A percentile compares a stretch with the other conserved stretches of the same genome.
These are phyloP conservation scores for Apiotrichum laibachii DNA, from an alignment of 1,284 basidiomycete genomes.

Conservation along the genomic window DNA sequence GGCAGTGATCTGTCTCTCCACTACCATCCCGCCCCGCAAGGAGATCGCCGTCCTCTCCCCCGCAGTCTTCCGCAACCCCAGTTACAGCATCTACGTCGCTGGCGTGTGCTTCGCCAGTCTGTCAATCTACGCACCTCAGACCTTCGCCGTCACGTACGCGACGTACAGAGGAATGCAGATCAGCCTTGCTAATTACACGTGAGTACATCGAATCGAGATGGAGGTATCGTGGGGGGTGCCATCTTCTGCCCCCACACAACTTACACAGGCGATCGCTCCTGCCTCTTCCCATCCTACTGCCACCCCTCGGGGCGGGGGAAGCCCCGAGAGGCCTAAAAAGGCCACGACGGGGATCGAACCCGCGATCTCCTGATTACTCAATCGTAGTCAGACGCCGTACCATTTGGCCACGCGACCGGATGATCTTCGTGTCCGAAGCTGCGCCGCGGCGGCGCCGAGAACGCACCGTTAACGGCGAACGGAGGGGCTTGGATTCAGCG, in stretches of 20 bases:
- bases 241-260: no score
- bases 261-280: neutral
- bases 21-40: slow-evolving; percentile 35
- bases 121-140: slow-evolving; percentile 34
- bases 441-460: neutral
- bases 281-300: neutral
- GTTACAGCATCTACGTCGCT: slow-evolving; percentile 28
- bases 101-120: slow-evolving; percentile 27
- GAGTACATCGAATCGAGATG: neutral
- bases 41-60: slow-evolving; percentile 37
- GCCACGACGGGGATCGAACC: slow-evolving; percentile 7
- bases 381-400: slow-evolving; percentile 7
- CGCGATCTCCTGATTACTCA: slow-evolving; percentile 4
- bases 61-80: slow-evolving; percentile 29
- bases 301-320: no score
- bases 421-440: neutral
- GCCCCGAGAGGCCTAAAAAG: neutral
- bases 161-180: slow-evolving; percentile 26
- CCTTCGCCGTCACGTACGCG: slow-evolving; percentile 39
- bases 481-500: neutral
- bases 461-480: neutral
- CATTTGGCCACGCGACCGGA: slow-evolving; percentile 7
- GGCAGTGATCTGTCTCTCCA: slow-evolving; percentile 34
- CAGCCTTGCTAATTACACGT: slow-evolving; percentile 31
- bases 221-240: neutral